These are phyloP conservation scores for Citrus australasica DNA, from an alignment of 345 rosid genomes.

Conservation along the genomic window DNA sequence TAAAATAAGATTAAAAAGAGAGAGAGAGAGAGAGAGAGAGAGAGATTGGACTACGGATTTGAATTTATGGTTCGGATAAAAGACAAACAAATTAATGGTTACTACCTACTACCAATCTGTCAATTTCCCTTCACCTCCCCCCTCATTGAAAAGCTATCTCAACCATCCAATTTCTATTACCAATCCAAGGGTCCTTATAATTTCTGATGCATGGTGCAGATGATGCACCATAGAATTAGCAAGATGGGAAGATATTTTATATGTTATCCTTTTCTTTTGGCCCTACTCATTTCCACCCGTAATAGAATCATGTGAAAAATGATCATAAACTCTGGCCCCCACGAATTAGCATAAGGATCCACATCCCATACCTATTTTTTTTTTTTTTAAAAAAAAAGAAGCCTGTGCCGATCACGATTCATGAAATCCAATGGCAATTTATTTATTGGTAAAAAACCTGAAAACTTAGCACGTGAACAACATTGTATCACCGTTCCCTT, in stretches of 20 bases:
- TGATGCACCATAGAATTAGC: too few relatives aligned
- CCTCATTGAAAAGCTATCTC: too few relatives aligned
- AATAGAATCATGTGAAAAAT: background rate
- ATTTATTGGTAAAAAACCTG: background rate
- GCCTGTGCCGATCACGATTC: background rate
- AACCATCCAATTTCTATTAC: background rate
- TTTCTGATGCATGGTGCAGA: background rate
- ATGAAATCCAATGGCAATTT: background rate
- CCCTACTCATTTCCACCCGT: background rate
- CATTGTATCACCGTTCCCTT: background rate
- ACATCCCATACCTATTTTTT: background rate
- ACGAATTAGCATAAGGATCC: background rate
- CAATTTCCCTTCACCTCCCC: too few relatives aligned
- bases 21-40: too few relatives aligned
- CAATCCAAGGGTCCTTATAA: background rate
- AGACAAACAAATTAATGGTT: too few relatives aligned
- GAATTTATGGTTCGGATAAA: too few relatives aligned
- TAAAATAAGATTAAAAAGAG: too few relatives aligned
- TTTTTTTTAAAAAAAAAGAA: too few relatives aligned
- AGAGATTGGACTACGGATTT: too few relatives aligned
- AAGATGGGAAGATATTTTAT: too few relatives aligned
- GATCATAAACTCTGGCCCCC: background rate
- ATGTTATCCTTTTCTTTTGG: background rate
- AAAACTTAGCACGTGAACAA: background rate
- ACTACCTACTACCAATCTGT: too few relatives aligned